Percentiles rank a stretch among this genome's conserved stretches.
Evolutionary conservation across 1,284 basidiomycete genomes (phyloP).

Genomic region (Apiotrichum veenhuisii): DNA sequence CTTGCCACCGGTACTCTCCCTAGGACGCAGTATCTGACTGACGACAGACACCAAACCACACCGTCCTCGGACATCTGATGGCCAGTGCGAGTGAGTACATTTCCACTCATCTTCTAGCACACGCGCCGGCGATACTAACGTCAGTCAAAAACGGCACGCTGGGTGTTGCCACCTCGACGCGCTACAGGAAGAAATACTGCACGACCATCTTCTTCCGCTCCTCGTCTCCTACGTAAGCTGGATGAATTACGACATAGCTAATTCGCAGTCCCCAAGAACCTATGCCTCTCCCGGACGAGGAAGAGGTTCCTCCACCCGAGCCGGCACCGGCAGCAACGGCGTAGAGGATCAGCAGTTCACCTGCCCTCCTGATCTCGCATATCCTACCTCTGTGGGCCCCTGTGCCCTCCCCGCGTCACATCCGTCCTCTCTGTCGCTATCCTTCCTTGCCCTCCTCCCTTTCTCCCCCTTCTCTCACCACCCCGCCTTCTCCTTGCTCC

Average conservation of each 20-base stretch:
- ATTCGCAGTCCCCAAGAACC: not conserved
- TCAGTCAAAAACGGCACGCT: conserved; percentile 92
- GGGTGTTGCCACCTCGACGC: conserved; percentile 86
- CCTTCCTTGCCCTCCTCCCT: too few relatives aligned
- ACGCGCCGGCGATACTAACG: conserved; percentile 50
- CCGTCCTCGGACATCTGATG: conserved; percentile 90
- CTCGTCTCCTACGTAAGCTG: conserved; percentile 3
- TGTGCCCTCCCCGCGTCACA: too few relatives aligned
- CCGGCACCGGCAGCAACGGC: too few relatives aligned
- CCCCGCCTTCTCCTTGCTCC: too few relatives aligned
- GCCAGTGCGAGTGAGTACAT: conserved; percentile 54
- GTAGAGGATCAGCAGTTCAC: too few relatives aligned
- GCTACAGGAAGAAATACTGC: conserved; percentile 87
- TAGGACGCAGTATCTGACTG: too few relatives aligned
- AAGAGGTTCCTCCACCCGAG: too few relatives aligned
- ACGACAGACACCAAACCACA: conserved; percentile 74
- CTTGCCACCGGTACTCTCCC: too few relatives aligned
- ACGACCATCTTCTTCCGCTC: conserved; percentile 60
- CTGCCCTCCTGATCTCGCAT: too few relatives aligned
- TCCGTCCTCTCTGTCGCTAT: too few relatives aligned
- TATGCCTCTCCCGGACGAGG: not conserved
- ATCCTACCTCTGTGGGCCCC: too few relatives aligned
- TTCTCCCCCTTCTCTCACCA: too few relatives aligned
- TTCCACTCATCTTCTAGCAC: not conserved
- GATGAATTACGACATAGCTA: not conserved